Base-by-base conservation (phyloP, 257 asterid genomes). In the Primulina tabacum region DNA sequence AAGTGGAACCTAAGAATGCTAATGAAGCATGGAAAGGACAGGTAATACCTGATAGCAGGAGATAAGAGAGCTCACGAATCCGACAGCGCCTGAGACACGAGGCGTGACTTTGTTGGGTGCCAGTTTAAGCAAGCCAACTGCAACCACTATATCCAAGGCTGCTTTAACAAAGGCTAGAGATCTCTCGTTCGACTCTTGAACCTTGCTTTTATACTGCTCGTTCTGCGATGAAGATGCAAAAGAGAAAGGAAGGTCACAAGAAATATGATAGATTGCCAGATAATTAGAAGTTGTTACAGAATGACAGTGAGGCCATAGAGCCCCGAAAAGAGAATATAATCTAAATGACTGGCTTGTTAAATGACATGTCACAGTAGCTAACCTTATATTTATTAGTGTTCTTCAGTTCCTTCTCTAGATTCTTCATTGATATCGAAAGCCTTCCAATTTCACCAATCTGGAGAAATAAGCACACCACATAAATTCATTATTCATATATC, bases 21-120 rank as follows among this genome's bases (percentile, higher is more conserved):
- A 1, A 16, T 47, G 20, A 24, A 63, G 21, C 64, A 71, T 29
- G 60, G 35, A 8, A 47, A 50, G 43, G 66, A 21, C 20, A n/a
- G 56, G 28, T 33, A 43, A 71, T 82, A 90, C 98, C 98, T 92
- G 98, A 77, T 92, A 92, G 81, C 98, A 92, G 71, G 98, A 88
- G 73, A 92, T 90, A 81, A 92, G 86, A 70, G 98, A 90, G 89
- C 79, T 87, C 61, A 62, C 73, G 65, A 92, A 88, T 63, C 98
- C 98, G 64, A 87, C 77, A 47, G 92, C 98, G 37, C 98, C 98
- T 1, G 98, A 90, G 33, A 90, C 97, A 47, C 98, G 98, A 65
- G 98, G 97, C 64, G 86, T 90, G 72, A 92, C 80, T 80, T 88
- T 92, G 85, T 84, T 86, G 72, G 98, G 98, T 62, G 97, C 92